Conservation (phyloP, 2,329 filamentous ascomycete genomes). For the Fusarium hostae region DNA sequence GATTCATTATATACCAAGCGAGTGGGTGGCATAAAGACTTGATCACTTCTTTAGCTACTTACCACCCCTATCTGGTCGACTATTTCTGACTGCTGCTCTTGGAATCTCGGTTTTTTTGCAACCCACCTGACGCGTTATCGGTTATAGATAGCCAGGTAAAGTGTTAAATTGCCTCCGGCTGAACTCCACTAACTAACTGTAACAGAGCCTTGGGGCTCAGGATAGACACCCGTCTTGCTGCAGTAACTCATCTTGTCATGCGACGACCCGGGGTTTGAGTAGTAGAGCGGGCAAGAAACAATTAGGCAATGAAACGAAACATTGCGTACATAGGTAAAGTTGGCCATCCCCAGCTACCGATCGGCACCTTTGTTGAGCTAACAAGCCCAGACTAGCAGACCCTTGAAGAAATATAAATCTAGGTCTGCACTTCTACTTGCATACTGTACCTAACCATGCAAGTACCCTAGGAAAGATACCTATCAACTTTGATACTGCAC, state of each 20-base stretch:
- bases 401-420: slow-evolving; percentile 16
- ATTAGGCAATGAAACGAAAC: slow-evolving; percentile 46
- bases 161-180: neutral
- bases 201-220: slow-evolving; percentile 5
- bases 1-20: too few relatives aligned
- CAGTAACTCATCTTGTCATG: slow-evolving; percentile 7
- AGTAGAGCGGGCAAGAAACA: slow-evolving; percentile 38
- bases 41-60: too few relatives aligned
- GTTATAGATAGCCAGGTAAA: neutral
- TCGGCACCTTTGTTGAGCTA: slow-evolving; percentile 36
- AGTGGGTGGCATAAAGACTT: too few relatives aligned
- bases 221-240: slow-evolving; percentile 1
- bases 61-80: too few relatives aligned
- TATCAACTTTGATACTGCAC: slow-evolving; percentile 7
- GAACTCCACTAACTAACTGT: neutral
- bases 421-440: slow-evolving; percentile 20
- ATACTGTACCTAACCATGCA: neutral
- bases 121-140: neutral
- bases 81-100: too few relatives aligned
- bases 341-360: slow-evolving; percentile 33
- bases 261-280: slow-evolving; percentile 12
- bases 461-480: neutral
- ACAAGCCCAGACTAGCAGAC: slow-evolving; percentile 23
- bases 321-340: slow-evolving; percentile 27
- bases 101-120: too few relatives aligned